A percentile compares a stretch with the other conserved stretches of the same genome.
Evolutionary conservation across 805 yeast species (phyloP).

Genomic region (Brettanomyces custersianus): DNA sequence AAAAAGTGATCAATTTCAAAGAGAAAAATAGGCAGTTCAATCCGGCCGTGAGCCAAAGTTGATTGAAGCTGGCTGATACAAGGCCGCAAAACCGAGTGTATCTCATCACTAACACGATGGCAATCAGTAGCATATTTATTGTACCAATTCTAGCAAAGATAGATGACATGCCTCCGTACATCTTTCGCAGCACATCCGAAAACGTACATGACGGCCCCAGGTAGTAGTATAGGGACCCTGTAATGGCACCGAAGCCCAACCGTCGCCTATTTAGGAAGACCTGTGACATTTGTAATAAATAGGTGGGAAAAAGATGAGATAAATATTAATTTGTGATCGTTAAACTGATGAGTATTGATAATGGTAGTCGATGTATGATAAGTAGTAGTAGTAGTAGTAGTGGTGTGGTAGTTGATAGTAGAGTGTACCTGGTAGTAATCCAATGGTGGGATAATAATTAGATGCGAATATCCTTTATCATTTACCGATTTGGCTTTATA

Average conservation of each 20-base stretch:
- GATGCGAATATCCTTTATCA: too few species aligned
- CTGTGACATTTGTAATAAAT: constrained; percentile 1
- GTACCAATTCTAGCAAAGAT: constrained; percentile 2
- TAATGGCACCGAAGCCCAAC: constrained; percentile 14
- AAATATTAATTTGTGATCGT: not conserved
- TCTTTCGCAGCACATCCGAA: not conserved
- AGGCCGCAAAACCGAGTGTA: constrained; percentile 2
- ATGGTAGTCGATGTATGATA: too few species aligned
- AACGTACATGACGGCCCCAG: constrained; percentile 3
- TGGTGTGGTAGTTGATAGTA: too few species aligned
- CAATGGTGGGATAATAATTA: too few species aligned
- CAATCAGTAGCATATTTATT: constrained; percentile 2
- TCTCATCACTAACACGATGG: not conserved
- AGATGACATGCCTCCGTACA: constrained; percentile 2
- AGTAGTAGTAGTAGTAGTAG: too few species aligned
- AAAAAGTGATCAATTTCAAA: constrained; percentile 9
- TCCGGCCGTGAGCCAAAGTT: constrained; percentile 8
- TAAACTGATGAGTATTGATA: not conserved
- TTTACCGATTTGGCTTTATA: too few species aligned
- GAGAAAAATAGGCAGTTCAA: constrained; percentile 10
- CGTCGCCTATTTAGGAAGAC: constrained; percentile 2
- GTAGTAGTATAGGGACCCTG: constrained; percentile 12
- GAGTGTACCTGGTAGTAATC: too few species aligned
- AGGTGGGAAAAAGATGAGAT: too few species aligned
- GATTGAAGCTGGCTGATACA: constrained; percentile 4